Conservation (phyloP, 495 filamentous ascomycete species). For the Neurospora terricola region DNA sequence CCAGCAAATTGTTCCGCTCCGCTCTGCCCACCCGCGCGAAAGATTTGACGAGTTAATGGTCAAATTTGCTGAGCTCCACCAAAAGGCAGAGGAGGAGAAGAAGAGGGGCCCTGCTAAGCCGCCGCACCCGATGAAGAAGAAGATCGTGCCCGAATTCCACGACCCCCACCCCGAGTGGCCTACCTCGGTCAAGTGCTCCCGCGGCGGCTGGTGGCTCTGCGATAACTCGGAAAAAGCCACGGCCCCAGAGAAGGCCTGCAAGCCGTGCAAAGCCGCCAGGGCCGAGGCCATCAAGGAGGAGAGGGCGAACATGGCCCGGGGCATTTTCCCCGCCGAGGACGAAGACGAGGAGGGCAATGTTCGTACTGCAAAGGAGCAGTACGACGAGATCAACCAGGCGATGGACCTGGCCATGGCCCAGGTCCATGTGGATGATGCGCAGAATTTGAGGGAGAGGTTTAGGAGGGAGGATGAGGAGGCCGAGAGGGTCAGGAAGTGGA, state of each 20-base stretch:
- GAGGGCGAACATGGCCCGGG: not conserved
- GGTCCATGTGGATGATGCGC: not conserved
- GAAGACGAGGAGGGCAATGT: not conserved
- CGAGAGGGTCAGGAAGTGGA: not conserved
- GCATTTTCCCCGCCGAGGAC: not conserved
- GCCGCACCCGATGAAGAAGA: not conserved
- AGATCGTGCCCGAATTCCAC: slow-evolving; percentile 19
- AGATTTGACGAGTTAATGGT: slow-evolving; percentile 8
- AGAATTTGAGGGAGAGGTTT: not conserved
- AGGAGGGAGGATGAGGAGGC: not conserved
- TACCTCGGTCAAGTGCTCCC: slow-evolving; percentile 7
- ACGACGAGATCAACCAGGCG: not conserved
- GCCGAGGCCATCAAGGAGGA: not conserved
- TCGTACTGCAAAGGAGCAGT: not conserved
- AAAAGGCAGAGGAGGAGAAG: slow-evolving; percentile 1
- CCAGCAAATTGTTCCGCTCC: slow-evolving; percentile 5
- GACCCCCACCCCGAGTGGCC: slow-evolving; percentile 22
- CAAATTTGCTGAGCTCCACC: slow-evolving; percentile 2
- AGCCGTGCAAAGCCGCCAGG: slow-evolving; percentile 12
- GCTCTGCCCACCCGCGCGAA: not conserved
- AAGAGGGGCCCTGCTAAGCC: not conserved
- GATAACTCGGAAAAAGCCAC: not conserved
- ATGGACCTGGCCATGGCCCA: not conserved
- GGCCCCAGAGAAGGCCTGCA: slow-evolving; percentile 21
- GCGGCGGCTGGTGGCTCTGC: slow-evolving; percentile 34